Percentiles rank a stretch among this genome's conserved stretches.
Conservation (phyloP, 192 early-diverging fungal species). For the Podila clonocystis region DNA sequence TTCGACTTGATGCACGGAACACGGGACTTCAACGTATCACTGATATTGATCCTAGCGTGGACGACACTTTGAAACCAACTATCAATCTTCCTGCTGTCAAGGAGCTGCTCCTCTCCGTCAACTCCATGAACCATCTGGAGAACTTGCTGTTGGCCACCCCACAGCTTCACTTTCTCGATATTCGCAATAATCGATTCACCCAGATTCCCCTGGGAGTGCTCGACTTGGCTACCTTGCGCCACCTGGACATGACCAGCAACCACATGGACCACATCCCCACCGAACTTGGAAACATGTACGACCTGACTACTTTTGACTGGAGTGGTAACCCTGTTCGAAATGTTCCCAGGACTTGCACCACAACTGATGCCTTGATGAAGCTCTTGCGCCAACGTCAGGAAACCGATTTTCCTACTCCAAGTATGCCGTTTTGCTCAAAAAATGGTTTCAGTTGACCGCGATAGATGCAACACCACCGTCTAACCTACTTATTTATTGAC, state of each 20-base stretch:
- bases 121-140: slow-evolving; percentile 45
- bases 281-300: slow-evolving; percentile 54
- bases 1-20: slow-evolving; percentile 37
- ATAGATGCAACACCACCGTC: too few relatives aligned
- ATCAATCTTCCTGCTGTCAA: slow-evolving; percentile 52
- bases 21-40: slow-evolving; percentile 41
- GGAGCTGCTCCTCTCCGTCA: slow-evolving; percentile 55
- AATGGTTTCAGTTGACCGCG: too few relatives aligned
- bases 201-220: slow-evolving; percentile 54
- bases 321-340: slow-evolving; percentile 62
- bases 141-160: slow-evolving; percentile 35
- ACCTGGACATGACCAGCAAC: slow-evolving; percentile 63
- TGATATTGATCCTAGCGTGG: slow-evolving; percentile 22
- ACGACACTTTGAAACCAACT: slow-evolving; percentile 28
- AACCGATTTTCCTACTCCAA: slow-evolving; percentile 26
- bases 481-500: background rate
- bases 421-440: slow-evolving; percentile 4
- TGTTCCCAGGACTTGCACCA: slow-evolving; percentile 39
- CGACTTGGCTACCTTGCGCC: slow-evolving; percentile 41
- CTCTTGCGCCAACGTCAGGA: slow-evolving; percentile 50
- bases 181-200: slow-evolving; percentile 54
- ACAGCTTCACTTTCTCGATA: slow-evolving; percentile 53
- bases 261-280: slow-evolving; percentile 51
- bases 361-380: slow-evolving; percentile 54
- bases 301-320: slow-evolving; percentile 57